Evolutionary conservation across 805 yeast species (phyloP).

Genomic region (Lachancea dasiensis): DNA sequence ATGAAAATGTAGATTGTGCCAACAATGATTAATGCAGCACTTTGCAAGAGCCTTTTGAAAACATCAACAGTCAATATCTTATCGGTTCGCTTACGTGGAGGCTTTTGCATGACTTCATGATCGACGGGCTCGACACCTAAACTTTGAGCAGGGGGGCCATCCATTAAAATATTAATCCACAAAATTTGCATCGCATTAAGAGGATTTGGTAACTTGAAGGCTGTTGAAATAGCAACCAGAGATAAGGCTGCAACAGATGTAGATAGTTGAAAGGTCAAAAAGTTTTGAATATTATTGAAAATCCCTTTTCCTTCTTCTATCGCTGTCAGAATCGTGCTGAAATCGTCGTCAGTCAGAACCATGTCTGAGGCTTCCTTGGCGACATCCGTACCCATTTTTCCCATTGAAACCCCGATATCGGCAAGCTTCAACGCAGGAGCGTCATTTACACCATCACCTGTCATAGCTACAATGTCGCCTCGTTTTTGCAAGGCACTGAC

Average conservation of each 20-base stretch:
- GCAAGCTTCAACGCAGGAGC: slow-evolving; percentile 98
- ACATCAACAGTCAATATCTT: slow-evolving; percentile 70
- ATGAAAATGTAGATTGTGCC: slow-evolving; percentile 89
- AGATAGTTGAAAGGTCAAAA: slow-evolving; percentile 90
- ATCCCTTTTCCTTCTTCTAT: slow-evolving; percentile 98
- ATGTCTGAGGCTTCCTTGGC: slow-evolving; percentile 98
- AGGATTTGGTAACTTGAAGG: slow-evolving; percentile 87
- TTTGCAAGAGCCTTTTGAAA: slow-evolving; percentile 63
- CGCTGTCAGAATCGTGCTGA: slow-evolving; percentile 87
- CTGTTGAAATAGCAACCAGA: slow-evolving; percentile 78
- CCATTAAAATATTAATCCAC: slow-evolving; percentile 97
- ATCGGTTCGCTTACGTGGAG: slow-evolving; percentile 89
- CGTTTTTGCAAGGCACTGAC: slow-evolving; percentile 84
- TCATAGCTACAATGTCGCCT: slow-evolving; percentile 97
- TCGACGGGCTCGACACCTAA: slow-evolving; percentile 97
- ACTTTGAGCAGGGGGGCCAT: slow-evolving; percentile 98
- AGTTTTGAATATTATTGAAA: slow-evolving; percentile 90
- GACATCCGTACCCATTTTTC: slow-evolving; percentile 91
- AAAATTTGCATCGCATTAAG: slow-evolving; percentile 96
- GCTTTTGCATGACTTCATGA: slow-evolving; percentile 88
- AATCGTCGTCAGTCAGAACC: slow-evolving; percentile 96
- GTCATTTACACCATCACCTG: slow-evolving; percentile 99
- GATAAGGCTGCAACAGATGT: slow-evolving; percentile 94
- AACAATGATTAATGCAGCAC: slow-evolving; percentile 67
- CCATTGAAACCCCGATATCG: slow-evolving; percentile 94